Evolutionary conservation across 164 flowering plant genomes (phyloP).

Genomic region (Annona cherimola): DNA sequence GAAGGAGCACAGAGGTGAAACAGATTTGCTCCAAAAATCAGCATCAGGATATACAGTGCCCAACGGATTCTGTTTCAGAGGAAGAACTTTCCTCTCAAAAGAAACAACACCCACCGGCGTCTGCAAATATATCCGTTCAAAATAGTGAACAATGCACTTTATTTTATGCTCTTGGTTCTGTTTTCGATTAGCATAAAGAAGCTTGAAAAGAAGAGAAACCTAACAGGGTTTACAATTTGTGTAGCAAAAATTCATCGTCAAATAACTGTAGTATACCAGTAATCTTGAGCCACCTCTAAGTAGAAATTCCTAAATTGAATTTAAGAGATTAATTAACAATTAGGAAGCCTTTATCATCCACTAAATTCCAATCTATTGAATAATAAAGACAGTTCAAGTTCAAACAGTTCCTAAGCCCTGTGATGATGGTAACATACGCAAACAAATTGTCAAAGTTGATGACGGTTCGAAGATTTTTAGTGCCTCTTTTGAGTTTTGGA

Average conservation of each 20-base stretch:
- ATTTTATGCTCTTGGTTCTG: slow-evolving; percentile 46
- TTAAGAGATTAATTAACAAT: not conserved
- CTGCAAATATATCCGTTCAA: too few relatives aligned
- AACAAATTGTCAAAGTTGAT: slow-evolving; percentile 86
- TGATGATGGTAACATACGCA: slow-evolving; percentile 50
- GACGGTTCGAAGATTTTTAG: slow-evolving; percentile 60
- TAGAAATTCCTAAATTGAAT: not conserved
- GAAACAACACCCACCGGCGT: too few relatives aligned
- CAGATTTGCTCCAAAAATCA: too few relatives aligned
- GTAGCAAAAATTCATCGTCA: not conserved
- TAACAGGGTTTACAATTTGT: not conserved
- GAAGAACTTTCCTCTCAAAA: too few relatives aligned
- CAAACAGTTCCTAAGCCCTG: not conserved
- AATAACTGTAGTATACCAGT: not conserved
- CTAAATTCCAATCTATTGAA: not conserved
- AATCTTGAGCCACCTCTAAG: not conserved
- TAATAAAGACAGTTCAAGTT: not conserved
- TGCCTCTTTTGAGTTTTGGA: slow-evolving; percentile 52
- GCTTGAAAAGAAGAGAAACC: slow-evolving; percentile 38
- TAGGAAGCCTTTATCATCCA: not conserved
- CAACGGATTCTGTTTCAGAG: too few relatives aligned
- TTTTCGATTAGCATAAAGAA: slow-evolving; percentile 39
- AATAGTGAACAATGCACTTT: too few relatives aligned
- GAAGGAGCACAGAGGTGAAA: too few relatives aligned
- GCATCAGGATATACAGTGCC: too few relatives aligned